These are phyloP conservation scores for Cladosporium sp. DNA, from an alignment of 2,329 filamentous ascomycete genomes.

Conservation along the genomic window DNA sequence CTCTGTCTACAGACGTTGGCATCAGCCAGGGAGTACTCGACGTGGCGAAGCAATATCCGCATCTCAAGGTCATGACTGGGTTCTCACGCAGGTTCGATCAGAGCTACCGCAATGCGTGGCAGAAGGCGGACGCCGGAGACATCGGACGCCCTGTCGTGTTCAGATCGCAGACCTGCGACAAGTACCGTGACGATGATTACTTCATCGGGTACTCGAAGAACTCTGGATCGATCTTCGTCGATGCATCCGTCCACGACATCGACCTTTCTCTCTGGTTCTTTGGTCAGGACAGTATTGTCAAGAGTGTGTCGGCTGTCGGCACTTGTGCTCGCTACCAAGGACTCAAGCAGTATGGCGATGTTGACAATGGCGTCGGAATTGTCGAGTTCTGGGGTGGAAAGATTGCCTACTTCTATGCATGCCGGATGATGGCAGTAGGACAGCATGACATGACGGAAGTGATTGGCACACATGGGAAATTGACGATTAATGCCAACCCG, in stretches of 20 bases:
- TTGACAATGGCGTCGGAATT: slow-evolving; percentile 58
- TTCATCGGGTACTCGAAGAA: slow-evolving; percentile 62
- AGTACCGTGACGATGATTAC: slow-evolving; percentile 58
- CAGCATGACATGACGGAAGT: slow-evolving; percentile 63
- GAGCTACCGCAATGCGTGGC: slow-evolving; percentile 56
- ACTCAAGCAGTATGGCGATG: slow-evolving; percentile 51
- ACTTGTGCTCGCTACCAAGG: slow-evolving; percentile 55
- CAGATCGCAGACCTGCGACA: slow-evolving; percentile 62
- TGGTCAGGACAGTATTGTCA: slow-evolving; percentile 48
- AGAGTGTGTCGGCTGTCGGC: slow-evolving; percentile 51
- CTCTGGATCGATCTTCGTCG: slow-evolving; percentile 63
- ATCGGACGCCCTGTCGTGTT: slow-evolving; percentile 57
- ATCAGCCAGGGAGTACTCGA: slow-evolving; percentile 55
- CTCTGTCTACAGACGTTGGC: slow-evolving; percentile 52
- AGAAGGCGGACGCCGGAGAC: slow-evolving; percentile 45
- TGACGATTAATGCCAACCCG: slow-evolving; percentile 56
- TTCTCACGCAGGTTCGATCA: slow-evolving; percentile 62
- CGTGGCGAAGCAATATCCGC: slow-evolving; percentile 48
- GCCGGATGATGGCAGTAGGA: slow-evolving; percentile 61
- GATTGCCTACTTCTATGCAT: slow-evolving; percentile 59
- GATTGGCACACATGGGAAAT: slow-evolving; percentile 59
- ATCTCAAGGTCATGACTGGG: slow-evolving; percentile 61
- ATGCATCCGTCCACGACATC: slow-evolving; percentile 66
- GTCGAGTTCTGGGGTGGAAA: slow-evolving; percentile 60
- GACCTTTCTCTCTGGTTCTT: slow-evolving; percentile 61